Conservation (phyloP, 2,329 filamentous ascomycete genomes). For the Pseudocercospora eumusae region DNA sequence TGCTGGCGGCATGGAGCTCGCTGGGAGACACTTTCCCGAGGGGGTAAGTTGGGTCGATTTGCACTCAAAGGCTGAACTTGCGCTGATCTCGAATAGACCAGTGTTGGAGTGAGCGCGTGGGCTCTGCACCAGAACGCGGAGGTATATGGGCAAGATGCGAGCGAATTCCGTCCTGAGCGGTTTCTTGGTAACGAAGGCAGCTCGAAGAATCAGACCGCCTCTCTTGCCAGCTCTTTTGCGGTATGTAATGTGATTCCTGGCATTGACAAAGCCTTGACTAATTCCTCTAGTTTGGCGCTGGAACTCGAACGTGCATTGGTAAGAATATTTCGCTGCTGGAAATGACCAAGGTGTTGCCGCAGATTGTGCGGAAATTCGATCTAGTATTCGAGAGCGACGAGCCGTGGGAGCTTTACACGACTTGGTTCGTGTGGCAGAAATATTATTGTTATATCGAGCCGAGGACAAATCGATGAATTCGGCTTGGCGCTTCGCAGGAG, state of each 20-base stretch:
- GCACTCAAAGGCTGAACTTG: no score
- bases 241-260: neutral
- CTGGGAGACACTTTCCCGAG: conserved; percentile 39
- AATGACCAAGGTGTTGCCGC: conserved; percentile 36
- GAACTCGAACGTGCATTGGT: conserved; percentile 41
- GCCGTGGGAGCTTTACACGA: conserved; percentile 15
- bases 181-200: conserved; percentile 41
- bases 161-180: conserved; percentile 50
- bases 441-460: conserved; percentile 15
- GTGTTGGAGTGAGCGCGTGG: conserved; percentile 19
- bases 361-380: conserved; percentile 34
- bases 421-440: conserved; percentile 19
- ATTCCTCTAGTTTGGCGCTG: conserved; percentile 31
- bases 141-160: conserved; percentile 48
- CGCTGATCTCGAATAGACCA: neutral
- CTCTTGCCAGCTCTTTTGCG: conserved; percentile 12
- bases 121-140: conserved; percentile 45
- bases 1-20: conserved; percentile 42
- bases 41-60: conserved; percentile 19
- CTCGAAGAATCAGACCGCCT: neutral
- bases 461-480: neutral
- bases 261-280: neutral
- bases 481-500: neutral
- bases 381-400: conserved; percentile 4
- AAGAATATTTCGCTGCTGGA: conserved; percentile 36